Conservation (phyloP, 2,329 filamentous ascomycete genomes). For the Arachnomyces sp. region DNA sequence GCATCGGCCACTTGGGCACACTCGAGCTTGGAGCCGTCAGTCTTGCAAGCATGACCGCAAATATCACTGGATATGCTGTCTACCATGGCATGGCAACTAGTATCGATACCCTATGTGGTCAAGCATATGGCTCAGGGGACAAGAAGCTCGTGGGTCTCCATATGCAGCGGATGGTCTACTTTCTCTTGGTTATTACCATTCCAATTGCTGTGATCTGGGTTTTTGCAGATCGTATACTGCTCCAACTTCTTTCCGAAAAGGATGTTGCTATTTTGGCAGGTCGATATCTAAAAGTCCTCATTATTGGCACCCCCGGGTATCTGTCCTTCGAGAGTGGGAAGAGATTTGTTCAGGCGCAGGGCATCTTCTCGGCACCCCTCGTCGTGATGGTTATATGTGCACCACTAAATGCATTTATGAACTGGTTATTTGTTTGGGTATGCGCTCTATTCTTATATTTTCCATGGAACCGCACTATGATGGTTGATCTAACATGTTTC, state of each 20-base stretch:
- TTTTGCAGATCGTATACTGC: constrained; percentile 57
- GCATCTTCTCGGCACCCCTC: constrained; percentile 69
- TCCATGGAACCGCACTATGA: background rate
- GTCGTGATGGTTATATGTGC: constrained; percentile 77
- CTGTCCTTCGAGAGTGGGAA: constrained; percentile 71
- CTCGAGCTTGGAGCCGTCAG: constrained; percentile 60
- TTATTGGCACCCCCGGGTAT: constrained; percentile 65
- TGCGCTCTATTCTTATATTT: constrained; percentile 13
- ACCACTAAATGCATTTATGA: constrained; percentile 70
- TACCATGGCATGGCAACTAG: constrained; percentile 82
- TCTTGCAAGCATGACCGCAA: constrained; percentile 68
- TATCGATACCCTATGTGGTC: constrained; percentile 84
- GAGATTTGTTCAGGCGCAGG: constrained; percentile 81
- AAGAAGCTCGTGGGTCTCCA: constrained; percentile 82
- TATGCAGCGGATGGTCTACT: constrained; percentile 71
- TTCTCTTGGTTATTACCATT: constrained; percentile 62
- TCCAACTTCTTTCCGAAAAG: constrained; percentile 59
- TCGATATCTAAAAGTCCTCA: constrained; percentile 61
- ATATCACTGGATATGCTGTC: constrained; percentile 67
- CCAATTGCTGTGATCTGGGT: constrained; percentile 67
- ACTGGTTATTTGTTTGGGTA: constrained; percentile 73
- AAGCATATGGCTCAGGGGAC: constrained; percentile 86
- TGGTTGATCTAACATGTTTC: constrained; percentile 8
- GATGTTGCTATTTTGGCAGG: constrained; percentile 65
- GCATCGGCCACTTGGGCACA: constrained; percentile 66